Evolutionary conservation across 2,329 filamentous ascomycete species (phyloP).

Genomic region (Fusarium sp.): DNA sequence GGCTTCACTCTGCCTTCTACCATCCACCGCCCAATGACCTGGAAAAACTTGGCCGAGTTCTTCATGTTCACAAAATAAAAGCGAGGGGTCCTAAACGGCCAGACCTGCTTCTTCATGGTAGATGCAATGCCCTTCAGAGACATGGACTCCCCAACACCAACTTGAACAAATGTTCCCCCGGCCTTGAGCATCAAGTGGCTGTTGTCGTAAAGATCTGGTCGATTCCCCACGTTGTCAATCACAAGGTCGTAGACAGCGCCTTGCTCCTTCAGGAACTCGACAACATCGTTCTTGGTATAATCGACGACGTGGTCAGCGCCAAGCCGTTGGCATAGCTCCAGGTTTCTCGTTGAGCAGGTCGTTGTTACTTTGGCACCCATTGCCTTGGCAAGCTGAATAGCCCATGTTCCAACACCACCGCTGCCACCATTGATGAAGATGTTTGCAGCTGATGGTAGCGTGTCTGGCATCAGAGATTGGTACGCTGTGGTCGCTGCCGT

Average conservation of each 20-base stretch:
- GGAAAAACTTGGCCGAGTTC: conserved; percentile 11
- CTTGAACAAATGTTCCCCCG: background rate
- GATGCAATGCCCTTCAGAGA: background rate
- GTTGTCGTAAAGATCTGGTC: background rate
- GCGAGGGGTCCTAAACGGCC: background rate
- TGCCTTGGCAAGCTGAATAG: background rate
- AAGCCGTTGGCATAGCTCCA: background rate
- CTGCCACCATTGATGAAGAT: background rate
- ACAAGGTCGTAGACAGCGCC: background rate
- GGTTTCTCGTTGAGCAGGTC: background rate
- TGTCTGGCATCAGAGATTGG: background rate
- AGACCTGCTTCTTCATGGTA: background rate
- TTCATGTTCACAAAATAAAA: conserved; percentile 22
- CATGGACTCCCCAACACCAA: background rate
- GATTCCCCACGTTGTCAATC: background rate
- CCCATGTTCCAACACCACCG: background rate
- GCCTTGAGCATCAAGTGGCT: background rate
- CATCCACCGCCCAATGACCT: conserved; percentile 9
- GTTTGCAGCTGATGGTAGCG: background rate
- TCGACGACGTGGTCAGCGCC: background rate
- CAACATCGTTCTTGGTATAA: background rate
- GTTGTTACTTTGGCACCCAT: background rate
- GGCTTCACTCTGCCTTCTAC: conserved; percentile 5
- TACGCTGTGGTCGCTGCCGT: background rate
- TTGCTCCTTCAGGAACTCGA: background rate